Base-by-base conservation (phyloP, 805 yeast genomes). In the Pichia kluyveri region DNA sequence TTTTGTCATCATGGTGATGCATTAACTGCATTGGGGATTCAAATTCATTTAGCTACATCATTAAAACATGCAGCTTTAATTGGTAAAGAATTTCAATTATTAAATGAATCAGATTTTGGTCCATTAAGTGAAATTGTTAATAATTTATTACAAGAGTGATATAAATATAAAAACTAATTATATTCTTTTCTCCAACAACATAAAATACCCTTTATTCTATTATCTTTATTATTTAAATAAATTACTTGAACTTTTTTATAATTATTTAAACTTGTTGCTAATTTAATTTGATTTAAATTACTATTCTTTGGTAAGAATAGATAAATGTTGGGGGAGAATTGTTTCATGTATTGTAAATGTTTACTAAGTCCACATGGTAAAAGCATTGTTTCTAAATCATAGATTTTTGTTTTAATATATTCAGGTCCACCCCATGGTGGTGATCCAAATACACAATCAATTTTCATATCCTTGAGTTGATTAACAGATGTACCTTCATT, bases 1-100 rank as follows among this genome's bases (percentile, higher is more conserved):
- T 93, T 93, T 66, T 93, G 99, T 61, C 98, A 93, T 61, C 99
- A 93, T 65, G 91, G 93, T 66, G 96, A 89, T 62, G 96, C 91
- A 66, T 86, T 93, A 49, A 79, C 89, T 39, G 98, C 90, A 62
- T 72, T 93, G 56, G 96, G 96, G 2, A 70, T 91, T 57, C 96
- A 90, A 63, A 85, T 95, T 12, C 96, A 91, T 58, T 73, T 91
- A 55, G 93, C 93, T 62, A 91, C 99, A 7, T 84, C 96, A 59
- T 79, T 91, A 59, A 93, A 95, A 68, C 99, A 91, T 64, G 93
- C 89, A 61, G 88, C 89, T 28, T 71, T 91, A 53, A 91, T 93
- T 63, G 78, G 87, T 47, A 83, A 79, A 56, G 95, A 93, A 67
- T 93, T 91, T 62, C 75, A 9, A 15, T 32, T 32, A 32, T 15